Conservation (phyloP, 768 basidiomycete genomes). For the Neoboletus subvelutipes region DNA sequence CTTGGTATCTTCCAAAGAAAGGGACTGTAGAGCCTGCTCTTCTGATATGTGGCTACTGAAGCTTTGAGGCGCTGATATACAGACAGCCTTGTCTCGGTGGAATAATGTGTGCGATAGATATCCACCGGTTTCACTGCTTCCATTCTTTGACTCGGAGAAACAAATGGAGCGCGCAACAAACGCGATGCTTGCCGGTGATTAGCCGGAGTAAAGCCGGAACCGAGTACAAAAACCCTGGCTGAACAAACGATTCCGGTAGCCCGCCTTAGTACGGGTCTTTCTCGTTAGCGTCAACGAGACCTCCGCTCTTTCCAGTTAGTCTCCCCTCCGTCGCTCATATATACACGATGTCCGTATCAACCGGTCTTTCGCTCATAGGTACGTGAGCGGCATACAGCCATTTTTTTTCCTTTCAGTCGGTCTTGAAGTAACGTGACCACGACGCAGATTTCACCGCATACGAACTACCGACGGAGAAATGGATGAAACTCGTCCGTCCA, state of each 20-base stretch:
- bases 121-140: background rate
- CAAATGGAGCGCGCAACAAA: background rate
- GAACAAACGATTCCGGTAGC: background rate
- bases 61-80: background rate
- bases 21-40: background rate
- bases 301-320: background rate
- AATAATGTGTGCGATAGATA: background rate
- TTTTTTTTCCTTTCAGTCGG: background rate
- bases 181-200: background rate
- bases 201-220: conserved; percentile 12
- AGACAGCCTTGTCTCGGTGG: background rate
- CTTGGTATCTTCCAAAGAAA: background rate
- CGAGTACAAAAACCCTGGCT: conserved; percentile 10
- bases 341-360: conserved; percentile 10
- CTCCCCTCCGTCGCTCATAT: background rate
- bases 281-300: background rate
- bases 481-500: conserved; percentile 20
- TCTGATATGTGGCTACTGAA: no score
- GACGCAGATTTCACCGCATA: conserved; percentile 25
- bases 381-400: background rate
- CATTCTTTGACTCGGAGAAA: no score
- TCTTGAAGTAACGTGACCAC: background rate
- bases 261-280: background rate
- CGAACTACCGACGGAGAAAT: conserved; percentile 21
- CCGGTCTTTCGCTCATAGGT: conserved; percentile 20